phyloP scores from a whole-genome alignment of 208 protist genomes.

The Naegleria lovaniensis region DNA sequence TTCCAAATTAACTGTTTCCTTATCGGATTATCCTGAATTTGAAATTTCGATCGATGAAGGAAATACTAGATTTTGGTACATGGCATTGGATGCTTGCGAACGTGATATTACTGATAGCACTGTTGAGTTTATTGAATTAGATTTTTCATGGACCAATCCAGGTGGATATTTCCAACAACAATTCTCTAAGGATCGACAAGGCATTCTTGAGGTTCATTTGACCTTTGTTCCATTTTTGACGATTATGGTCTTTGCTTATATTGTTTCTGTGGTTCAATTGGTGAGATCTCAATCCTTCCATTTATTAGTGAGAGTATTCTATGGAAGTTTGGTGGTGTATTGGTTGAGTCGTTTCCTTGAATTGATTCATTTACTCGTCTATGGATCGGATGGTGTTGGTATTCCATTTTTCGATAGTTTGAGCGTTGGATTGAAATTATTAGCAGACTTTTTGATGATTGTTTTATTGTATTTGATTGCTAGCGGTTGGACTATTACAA shows the following conservation, averaged over 20 bases:
- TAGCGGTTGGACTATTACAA: background rate
- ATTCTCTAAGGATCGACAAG: background rate
- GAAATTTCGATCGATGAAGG: background rate
- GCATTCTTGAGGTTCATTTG: background rate
- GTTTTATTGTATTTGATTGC: background rate
- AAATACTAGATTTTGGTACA: background rate
- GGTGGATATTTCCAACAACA: background rate
- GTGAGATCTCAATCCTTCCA: background rate
- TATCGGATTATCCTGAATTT: background rate
- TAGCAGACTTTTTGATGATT: background rate
- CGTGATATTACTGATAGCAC: background rate
- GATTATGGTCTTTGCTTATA: background rate
- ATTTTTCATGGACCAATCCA: background rate
- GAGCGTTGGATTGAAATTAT: background rate
- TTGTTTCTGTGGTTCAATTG: background rate
- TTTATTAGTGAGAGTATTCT: background rate
- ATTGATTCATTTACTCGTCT: background rate
- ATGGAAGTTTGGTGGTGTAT: background rate
- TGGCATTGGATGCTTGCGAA: background rate
- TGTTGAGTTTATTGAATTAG: background rate
- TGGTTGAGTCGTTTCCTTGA: background rate
- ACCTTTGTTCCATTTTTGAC: background rate
- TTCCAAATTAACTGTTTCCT: background rate
- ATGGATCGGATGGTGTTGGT: background rate
- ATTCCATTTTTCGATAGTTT: slow-evolving; percentile 5